These are phyloP conservation scores for Botryotinia narcissicola DNA, from an alignment of 2,329 filamentous ascomycete species.

Conservation along the genomic window DNA sequence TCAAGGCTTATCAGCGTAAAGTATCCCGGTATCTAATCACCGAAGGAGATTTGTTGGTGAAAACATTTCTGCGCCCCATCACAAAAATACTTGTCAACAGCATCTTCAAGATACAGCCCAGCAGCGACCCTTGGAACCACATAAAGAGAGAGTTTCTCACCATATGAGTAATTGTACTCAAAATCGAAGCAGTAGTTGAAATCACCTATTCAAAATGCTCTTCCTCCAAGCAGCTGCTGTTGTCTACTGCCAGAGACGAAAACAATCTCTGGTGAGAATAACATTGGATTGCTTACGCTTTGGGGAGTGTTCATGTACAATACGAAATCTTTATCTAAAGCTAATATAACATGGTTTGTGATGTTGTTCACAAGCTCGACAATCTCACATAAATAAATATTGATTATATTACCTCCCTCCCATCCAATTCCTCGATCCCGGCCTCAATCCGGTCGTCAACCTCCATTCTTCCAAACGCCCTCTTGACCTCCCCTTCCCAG, in stretches of 20 bases:
- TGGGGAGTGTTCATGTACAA: background rate
- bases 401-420: background rate
- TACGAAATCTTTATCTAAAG: background rate
- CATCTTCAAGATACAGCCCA: background rate
- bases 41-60: too few relatives aligned
- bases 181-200: background rate
- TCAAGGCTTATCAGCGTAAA: too few relatives aligned
- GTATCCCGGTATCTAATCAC: too few relatives aligned
- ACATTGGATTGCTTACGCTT: background rate
- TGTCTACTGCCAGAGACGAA: background rate
- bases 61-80: background rate
- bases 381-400: conserved; percentile 18
- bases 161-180: background rate
- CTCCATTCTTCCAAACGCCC: conserved; percentile 70
- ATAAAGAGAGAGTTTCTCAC: background rate
- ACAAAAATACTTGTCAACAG: background rate
- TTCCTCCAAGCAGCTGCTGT: background rate
- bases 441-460: conserved; percentile 35
- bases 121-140: background rate
- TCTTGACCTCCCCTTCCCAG: conserved; percentile 71
- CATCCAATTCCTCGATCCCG: conserved; percentile 13
- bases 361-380: background rate
- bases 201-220: background rate
- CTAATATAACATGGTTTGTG: background rate
- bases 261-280: background rate